Evolutionary conservation across 1,284 basidiomycete species (phyloP), one percentile per base, ranked within the genome.

Genomic region (Malassezia sympodialis): DNA sequence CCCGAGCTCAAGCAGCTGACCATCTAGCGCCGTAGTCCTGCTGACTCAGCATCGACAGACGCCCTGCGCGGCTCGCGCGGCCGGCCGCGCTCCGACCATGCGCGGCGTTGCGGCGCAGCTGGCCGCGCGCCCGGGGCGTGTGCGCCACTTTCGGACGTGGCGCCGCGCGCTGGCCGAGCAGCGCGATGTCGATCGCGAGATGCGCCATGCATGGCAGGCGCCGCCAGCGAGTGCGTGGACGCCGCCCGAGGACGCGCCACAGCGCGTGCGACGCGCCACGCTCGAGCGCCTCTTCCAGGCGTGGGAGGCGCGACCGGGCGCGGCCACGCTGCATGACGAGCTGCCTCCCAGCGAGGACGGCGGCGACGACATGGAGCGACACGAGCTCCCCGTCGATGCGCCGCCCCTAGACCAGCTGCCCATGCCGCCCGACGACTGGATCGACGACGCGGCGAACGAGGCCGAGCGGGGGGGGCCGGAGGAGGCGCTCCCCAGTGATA

Each of bases 121-220:
- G 26, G 27, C 31, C 34, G 24, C 39, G 37, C 14, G 37, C 11
- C 28, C 11, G 35, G 26, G 39, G 40, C 37, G 17, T 30, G 52
- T 46, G 37, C 46, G 51, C 34, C 15, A 21, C 34, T 30, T 49
- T 39, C 48, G 35, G 4, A 49, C 32, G 10, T 10, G 35, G 37
- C 48, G 35, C 6, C 32, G 35, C 12, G 23, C 30, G 30, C 46
- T 32, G 15, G 47, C 45, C 11, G 45, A 34, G 52, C 52, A 54
- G 47, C 45, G 46, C 45, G 46, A 54, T 31, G 24, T 27, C 21
- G 52, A 54, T 17, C 28, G 41, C 8, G 52, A 43, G 21, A 23
- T 34, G 40, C 52, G 41, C 11, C 45, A 49, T 17, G 50, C 42
- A 15, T 51, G 40, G 37, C 34, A 17, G 2, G 45, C 32, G 21